Evolutionary conservation across 768 basidiomycete genomes (phyloP).

Genomic region (Fomitopsis serialis): DNA sequence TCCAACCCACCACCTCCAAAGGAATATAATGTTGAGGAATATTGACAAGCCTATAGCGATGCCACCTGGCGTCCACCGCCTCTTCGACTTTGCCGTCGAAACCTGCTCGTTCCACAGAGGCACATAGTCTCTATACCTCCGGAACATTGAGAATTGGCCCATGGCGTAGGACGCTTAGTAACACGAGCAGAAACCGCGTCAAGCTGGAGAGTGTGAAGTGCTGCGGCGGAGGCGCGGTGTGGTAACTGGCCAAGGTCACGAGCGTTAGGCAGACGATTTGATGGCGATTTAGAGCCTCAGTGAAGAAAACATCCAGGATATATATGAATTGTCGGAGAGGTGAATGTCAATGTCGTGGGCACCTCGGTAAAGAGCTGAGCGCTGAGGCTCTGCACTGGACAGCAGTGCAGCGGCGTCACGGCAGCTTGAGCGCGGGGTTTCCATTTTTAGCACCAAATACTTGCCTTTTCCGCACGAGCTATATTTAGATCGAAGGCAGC

Average conservation of each 20-base stretch:
- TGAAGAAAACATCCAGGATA: too few relatives aligned
- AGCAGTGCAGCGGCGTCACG: too few relatives aligned
- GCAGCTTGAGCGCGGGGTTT: too few relatives aligned
- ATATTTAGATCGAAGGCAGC: too few relatives aligned
- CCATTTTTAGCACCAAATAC: too few relatives aligned
- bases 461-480: too few relatives aligned
- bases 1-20: background rate
- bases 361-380: too few relatives aligned
- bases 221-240: background rate
- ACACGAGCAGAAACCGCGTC: too few relatives aligned
- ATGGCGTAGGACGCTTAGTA: too few relatives aligned
- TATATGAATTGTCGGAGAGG: too few relatives aligned
- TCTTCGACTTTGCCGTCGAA: background rate
- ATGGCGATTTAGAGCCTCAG: background rate
- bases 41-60: constrained; percentile 6
- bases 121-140: background rate
- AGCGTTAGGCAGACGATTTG: background rate
- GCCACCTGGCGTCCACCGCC: background rate
- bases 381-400: too few relatives aligned
- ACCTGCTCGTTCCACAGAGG: background rate
- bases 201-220: background rate
- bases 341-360: too few relatives aligned
- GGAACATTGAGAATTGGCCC: background rate
- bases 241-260: background rate
- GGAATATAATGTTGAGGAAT: constrained; percentile 6